phyloP scores from a whole-genome alignment of 106 monocot species.

The Allium fistulosum region DNA sequence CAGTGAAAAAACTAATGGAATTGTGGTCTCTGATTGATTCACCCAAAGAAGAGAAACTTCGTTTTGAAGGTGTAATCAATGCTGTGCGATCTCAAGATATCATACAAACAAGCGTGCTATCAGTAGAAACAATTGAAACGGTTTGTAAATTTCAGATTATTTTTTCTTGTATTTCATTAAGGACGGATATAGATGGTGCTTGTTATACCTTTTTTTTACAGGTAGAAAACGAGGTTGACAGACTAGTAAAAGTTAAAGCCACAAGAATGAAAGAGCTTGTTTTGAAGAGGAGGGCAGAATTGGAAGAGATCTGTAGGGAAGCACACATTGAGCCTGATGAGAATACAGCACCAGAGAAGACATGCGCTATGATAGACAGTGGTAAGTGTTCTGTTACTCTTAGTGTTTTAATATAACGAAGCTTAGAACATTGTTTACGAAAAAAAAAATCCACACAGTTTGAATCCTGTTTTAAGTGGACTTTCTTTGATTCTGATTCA shows the following conservation, averaged over 20 bases:
- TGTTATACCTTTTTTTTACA: slow-evolving; percentile 12
- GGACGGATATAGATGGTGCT: not conserved
- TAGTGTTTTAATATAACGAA: not conserved
- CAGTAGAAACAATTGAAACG: slow-evolving; percentile 61
- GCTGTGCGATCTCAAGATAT: slow-evolving; percentile 23
- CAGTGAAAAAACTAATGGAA: slow-evolving; percentile 40
- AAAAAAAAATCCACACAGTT: too few relatives aligned
- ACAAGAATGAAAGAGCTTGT: slow-evolving; percentile 93
- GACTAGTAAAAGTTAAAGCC: slow-evolving; percentile 65
- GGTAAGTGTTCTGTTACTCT: too few relatives aligned
- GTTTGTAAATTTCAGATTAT: slow-evolving; percentile 15
- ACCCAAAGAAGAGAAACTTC: slow-evolving; percentile 52
- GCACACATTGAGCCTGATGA: slow-evolving; percentile 81
- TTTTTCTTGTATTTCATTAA: not conserved
- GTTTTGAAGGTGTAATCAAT: slow-evolving; percentile 17
- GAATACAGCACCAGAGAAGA: slow-evolving; percentile 75
- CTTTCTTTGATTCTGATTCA: too few relatives aligned
- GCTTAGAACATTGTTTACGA: too few relatives aligned
- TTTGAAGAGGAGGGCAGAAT: slow-evolving; percentile 56
- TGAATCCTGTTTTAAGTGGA: too few relatives aligned
- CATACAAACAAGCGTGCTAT: slow-evolving; percentile 34
- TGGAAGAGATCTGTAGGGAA: slow-evolving; percentile 76
- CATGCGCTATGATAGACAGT: slow-evolving; percentile 71
- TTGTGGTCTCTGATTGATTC: slow-evolving; percentile 87
- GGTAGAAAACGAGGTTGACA: slow-evolving; percentile 68